Base-by-base conservation (phyloP, 169 alveolate genomes). In the Cryptosporidium ubiquitum region DNA sequence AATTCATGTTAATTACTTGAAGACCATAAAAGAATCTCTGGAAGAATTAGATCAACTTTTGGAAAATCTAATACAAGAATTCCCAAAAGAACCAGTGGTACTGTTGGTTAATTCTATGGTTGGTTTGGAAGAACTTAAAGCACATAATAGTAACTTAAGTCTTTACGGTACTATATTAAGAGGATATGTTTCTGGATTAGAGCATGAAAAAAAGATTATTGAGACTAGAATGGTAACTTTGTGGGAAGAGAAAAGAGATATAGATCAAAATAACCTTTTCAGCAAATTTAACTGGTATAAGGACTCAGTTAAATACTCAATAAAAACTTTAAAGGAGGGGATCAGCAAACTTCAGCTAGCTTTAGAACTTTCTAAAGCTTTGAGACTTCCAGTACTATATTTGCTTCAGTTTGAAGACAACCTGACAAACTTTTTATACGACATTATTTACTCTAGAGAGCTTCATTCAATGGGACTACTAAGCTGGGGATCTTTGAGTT, bases 351-450 rank as follows among this genome's bases (percentile, higher is more conserved):
- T 64, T 9, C 58, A 58, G 51, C 55, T 79, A 61, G 35, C 75
- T 18, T 33, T 79, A 7, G 89, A 79, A 42, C 55, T 79, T 40
- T 60, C 89, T 26, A 79, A 79, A 26, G 89, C 58, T 20, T 37
- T 44, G n/a, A 79, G 75, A 61, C 79, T 79, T 61, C 89, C 89
- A 10, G 89, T 79, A n/a, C 40, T 79, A 3, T 79, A 79, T 39
- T 61, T 79, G 12, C n/a, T 79, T 10, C 68, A 79, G 26, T 79
- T 42, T 14, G 37, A 64, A 18, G 7, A 47, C 12, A 52, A 79
- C 64, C 39, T 79, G 10, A 40, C 75, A 10, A 29, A 42, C 49
- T 64, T 79, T 40, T 20, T 79, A 42, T 79, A 61, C 31, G 89
- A 79, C 26, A 79, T 79, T 2, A 10, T 79, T 12, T 79, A 61